Base-by-base conservation (phyloP, 768 basidiomycete genomes). In the Boletus subparvulus region DNA sequence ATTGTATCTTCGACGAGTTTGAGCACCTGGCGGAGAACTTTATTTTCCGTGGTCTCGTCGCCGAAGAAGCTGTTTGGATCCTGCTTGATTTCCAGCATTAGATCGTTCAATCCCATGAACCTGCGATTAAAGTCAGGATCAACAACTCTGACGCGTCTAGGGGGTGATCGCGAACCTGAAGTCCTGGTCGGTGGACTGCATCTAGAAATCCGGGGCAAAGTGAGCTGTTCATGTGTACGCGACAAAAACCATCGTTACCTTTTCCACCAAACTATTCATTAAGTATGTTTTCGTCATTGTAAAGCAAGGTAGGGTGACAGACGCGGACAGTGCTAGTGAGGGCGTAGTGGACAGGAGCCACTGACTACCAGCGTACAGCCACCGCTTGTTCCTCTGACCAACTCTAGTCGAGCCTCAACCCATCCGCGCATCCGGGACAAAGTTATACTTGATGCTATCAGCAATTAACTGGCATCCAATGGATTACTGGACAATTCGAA, bases 81-180 rank as follows among this genome's bases (percentile, higher is more conserved):
- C 70, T 85, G 81, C 71, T 82, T 87, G 77, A 95, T 86, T 76
- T 96, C 94, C 37, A 83, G 82, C 83, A 92, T 89, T 63, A 98
- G 74, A 74, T 99, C 96, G 61, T 93, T 97, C 61, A 99, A 78
- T 39, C 94, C 94, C 96, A 98, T 98, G 73, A 92, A 94, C 71
- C 94, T 95, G 66, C n/a, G 46, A 53, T 52, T 46, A 9, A 46
- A 36, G 39, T 47, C 40, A 46, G 51, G 60, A 61, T 57, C 62
- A 36, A 58, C 61, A 17, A 37, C 41, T 46, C 13, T 56, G 36
- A 65, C 61, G 62, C 59, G 61, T 56, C 42, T 56, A 50, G 52
- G 42, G 45, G 44, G 35, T 52, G 59, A 67, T 58, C 33, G 57
- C 75, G 33, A 57, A 92, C 91, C 91, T 80, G 73, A 92, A 92